A percentile compares a stretch with the other conserved stretches of the same genome.
Evolutionary conservation across 1,139 yeast species (phyloP).

Genomic region (Saccharomyces hybrid): DNA sequence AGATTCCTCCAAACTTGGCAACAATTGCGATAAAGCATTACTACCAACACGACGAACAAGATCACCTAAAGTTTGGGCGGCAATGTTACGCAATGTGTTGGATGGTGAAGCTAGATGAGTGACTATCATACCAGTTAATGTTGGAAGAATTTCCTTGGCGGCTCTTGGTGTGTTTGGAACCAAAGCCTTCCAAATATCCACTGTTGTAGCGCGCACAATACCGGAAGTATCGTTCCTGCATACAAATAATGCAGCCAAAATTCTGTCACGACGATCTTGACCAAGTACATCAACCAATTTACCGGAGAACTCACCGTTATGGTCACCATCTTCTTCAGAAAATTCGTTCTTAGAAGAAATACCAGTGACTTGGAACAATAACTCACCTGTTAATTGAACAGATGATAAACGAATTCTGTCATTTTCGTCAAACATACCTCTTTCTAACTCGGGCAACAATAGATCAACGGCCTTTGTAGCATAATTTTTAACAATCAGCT

Average conservation of each 20-base stretch:
- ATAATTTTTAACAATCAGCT: conserved; percentile 82
- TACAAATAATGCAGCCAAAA: conserved; percentile 75
- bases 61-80: conserved; percentile 92
- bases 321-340: conserved; percentile 52
- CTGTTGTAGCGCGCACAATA: conserved; percentile 82
- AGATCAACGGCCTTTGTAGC: conserved; percentile 91
- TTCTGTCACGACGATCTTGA: conserved; percentile 76
- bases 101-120: conserved; percentile 75
- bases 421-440: conserved; percentile 74
- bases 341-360: conserved; percentile 57
- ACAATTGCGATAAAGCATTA: conserved; percentile 70
- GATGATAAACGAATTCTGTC: conserved; percentile 89
- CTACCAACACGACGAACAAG: conserved; percentile 92
- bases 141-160: conserved; percentile 85
- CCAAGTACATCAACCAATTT: conserved; percentile 77
- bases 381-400: conserved; percentile 93
- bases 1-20: conserved; percentile 76
- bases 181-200: conserved; percentile 94
- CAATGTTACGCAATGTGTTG: conserved; percentile 72
- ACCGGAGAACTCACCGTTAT: conserved; percentile 54
- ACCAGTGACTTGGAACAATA: conserved; percentile 91
- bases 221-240: conserved; percentile 90
- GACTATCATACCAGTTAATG: conserved; percentile 73
- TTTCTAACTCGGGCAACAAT: conserved; percentile 85
- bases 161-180: conserved; percentile 95